Percentiles rank a stretch among this genome's conserved stretches.
Conservation (phyloP, 495 filamentous ascomycete genomes). For the Xylaria castorea region DNA sequence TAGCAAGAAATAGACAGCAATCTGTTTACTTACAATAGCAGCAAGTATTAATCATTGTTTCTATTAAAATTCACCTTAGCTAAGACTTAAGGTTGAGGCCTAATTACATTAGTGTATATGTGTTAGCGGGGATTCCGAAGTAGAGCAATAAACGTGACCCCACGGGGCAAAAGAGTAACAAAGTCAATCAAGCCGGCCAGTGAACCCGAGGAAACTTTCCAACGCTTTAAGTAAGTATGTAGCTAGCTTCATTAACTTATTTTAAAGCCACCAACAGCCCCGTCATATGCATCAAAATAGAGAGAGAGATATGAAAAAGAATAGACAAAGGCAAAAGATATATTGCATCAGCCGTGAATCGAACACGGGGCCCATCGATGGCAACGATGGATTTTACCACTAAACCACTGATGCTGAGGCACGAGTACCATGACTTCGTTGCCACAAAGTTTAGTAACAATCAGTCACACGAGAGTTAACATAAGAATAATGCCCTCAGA, state of each 20-base stretch:
- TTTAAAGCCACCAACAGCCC: not conserved
- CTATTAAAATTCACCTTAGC: not conserved
- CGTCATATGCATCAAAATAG: not conserved
- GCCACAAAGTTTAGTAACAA: not conserved
- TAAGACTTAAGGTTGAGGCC: not conserved
- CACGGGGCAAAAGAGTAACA: too few species aligned
- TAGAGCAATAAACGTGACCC: too few species aligned
- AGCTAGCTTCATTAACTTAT: not conserved
- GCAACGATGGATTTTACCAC: constrained; percentile 62
- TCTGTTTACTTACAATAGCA: too few species aligned
- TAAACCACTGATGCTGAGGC: constrained; percentile 51
- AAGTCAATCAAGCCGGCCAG: too few species aligned
- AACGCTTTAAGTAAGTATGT: too few species aligned
- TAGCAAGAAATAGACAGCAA: too few species aligned
- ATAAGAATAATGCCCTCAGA: too few species aligned
- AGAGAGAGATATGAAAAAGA: not conserved
- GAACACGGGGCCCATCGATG: constrained; percentile 61
- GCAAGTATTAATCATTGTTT: too few species aligned
- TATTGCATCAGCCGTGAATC: constrained; percentile 55
- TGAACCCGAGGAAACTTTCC: too few species aligned
- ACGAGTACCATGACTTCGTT: not conserved
- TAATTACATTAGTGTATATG: not conserved
- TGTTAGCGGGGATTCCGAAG: not conserved
- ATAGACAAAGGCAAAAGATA: not conserved
- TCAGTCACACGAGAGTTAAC: not conserved